phyloP scores from a whole-genome alignment of 768 basidiomycete genomes.

The Mrakia frigida region DNA sequence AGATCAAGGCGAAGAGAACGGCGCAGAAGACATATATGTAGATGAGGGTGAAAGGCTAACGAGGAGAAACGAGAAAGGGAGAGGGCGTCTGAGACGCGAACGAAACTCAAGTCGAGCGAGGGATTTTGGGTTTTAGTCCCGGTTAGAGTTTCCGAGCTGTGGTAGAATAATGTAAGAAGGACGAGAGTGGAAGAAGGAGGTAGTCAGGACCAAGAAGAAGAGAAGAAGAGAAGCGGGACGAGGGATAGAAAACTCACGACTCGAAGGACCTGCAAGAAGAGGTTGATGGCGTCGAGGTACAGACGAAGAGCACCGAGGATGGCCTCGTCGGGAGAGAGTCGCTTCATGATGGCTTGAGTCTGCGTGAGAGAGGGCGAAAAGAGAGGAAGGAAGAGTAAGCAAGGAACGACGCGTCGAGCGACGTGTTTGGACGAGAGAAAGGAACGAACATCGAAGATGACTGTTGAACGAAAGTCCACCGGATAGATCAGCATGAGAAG shows the following conservation, averaged over 20 bases:
- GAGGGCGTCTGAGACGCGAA: neutral
- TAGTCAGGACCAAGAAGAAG: neutral
- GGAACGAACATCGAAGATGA: constrained; percentile 78
- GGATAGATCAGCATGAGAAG: constrained; percentile 47
- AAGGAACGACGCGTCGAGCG: too few relatives aligned
- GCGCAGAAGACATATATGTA: neutral
- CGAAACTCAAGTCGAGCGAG: neutral
- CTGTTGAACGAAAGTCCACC: constrained; percentile 59
- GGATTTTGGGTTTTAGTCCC: neutral
- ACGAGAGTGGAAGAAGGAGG: neutral
- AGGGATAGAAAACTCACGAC: constrained; percentile 39
- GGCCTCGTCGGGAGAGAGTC: constrained; percentile 85
- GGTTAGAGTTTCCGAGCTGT: constrained; percentile 17
- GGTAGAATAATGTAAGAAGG: neutral
- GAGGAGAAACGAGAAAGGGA: neutral
- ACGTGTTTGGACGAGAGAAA: constrained; percentile 46
- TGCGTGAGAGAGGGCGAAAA: too few relatives aligned
- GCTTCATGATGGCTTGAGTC: constrained; percentile 53
- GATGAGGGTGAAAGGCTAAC: neutral
- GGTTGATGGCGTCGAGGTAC: constrained; percentile 77
- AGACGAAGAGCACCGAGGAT: constrained; percentile 84
- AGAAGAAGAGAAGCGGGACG: neutral
- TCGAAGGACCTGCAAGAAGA: constrained; percentile 44
- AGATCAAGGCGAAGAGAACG: neutral
- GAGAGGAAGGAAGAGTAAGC: too few relatives aligned